Base-by-base conservation (phyloP, 2,329 filamentous ascomycete species). In the Botrytis fabae region DNA sequence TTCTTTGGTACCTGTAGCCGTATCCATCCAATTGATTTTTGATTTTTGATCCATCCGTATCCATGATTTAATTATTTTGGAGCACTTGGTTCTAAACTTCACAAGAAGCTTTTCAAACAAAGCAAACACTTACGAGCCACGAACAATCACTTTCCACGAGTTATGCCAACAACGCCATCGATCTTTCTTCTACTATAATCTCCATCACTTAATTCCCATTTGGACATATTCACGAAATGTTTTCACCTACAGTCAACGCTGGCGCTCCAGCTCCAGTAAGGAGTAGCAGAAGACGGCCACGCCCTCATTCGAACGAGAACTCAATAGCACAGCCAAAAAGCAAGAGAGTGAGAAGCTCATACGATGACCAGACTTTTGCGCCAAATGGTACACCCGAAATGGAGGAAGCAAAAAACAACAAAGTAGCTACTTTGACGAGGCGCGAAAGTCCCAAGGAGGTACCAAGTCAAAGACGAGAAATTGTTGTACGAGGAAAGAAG, bases 401-500 rank as follows among this genome's bases (percentile, higher is more conserved):
- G 81, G 85, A 85, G 77, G 86, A 90, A 78, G 85, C 85, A 77
- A 89, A 88, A 80, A 80, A 84, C 69, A 84, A 87, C 75, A 89
- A 86, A 79, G 48, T 74, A 69, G 72, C 77, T 35, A 68, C 76
- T 18, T 78, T 85, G 74, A 83, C 85, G 70, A 81, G 82, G 60
- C 79, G 84, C 74, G 77, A 79, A 70, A 77, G 73, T 48, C 69
- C 75, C 5, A 75, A 71, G 69, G 76, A 77, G 61, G 66, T 75
- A 22, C 73, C 74, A 69, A 80, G 80, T 71, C 78, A 73, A 40
- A 75, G 71, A 70, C 77, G 85, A 76, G 89, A 91, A 78, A 84
- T 89, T 64, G 88, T 84, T 73, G 84, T 91, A 57, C 86, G 90
- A 75, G 85, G 87, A 16, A 91, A 91, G 80, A 91, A 91, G 80